A percentile compares a stretch with the other conserved stretches of the same genome.
Evolutionary conservation across 768 basidiomycete species (phyloP).

Genomic region (Termitomyces titanicus): DNA sequence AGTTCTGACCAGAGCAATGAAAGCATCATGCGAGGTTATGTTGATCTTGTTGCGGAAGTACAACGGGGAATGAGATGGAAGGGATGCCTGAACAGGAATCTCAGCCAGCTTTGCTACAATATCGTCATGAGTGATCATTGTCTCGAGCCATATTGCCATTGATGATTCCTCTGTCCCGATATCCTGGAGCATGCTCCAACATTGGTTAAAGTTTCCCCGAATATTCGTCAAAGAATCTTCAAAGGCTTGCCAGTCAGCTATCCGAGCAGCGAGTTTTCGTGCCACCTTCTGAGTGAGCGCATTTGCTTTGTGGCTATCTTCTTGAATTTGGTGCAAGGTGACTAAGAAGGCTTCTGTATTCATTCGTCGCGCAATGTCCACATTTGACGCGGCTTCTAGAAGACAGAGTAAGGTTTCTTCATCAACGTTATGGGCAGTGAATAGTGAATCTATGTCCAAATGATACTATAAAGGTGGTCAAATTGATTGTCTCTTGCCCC

Average conservation of each 20-base stretch:
- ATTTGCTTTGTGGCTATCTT: conserved; percentile 31
- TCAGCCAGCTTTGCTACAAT: conserved; percentile 43
- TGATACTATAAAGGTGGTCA: conserved; percentile 38
- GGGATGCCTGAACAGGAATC: conserved; percentile 31
- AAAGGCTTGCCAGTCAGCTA: conserved; percentile 57
- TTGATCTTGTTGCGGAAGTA: conserved; percentile 29
- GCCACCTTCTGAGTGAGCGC: conserved; percentile 42
- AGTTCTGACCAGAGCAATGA: conserved; percentile 61
- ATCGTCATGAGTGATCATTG: conserved; percentile 58
- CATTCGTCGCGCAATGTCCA: conserved; percentile 57
- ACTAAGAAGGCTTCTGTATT: conserved; percentile 39
- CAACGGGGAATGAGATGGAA: conserved; percentile 33
- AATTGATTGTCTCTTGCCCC: background rate
- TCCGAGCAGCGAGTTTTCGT: conserved; percentile 42
- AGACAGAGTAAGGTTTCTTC: conserved; percentile 52
- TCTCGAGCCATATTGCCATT: conserved; percentile 70
- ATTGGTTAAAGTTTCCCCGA: conserved; percentile 44
- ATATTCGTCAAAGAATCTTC: conserved; percentile 58
- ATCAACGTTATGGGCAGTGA: conserved; percentile 50
- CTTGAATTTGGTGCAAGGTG: conserved; percentile 35
- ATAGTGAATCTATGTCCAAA: conserved; percentile 51
- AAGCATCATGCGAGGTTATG: conserved; percentile 46
- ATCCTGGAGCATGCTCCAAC: conserved; percentile 54
- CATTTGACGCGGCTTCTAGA: conserved; percentile 63
- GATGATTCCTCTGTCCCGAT: conserved; percentile 62